phyloP scores from a whole-genome alignment of 495 filamentous ascomycete genomes.

The Chaetomium cochliodes region DNA sequence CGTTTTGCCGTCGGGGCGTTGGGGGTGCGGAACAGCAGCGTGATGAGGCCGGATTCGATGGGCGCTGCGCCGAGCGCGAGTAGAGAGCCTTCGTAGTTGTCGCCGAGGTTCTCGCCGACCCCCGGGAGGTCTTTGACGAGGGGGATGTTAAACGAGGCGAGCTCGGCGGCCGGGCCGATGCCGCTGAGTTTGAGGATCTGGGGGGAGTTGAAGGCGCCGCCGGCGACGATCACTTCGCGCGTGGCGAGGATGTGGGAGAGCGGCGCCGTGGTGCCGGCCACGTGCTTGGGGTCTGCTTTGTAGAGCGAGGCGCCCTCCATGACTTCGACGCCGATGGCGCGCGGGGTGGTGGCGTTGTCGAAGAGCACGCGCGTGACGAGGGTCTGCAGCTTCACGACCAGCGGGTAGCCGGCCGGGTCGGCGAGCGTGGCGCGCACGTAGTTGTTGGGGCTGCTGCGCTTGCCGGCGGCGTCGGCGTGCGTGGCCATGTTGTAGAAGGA shows the following conservation, averaged over 20 bases:
- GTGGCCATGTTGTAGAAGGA: conserved; percentile 48
- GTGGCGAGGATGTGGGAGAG: conserved; percentile 37
- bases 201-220: conserved; percentile 56
- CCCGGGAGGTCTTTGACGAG: conserved; percentile 53
- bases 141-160: conserved; percentile 46
- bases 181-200: conserved; percentile 57
- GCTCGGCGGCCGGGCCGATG: conserved; percentile 43
- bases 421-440: conserved; percentile 47
- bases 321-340: conserved; percentile 48
- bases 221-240: conserved; percentile 57
- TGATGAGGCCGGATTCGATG: conserved; percentile 36
- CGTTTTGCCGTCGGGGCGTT: conserved; percentile 42
- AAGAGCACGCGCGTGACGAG: conserved; percentile 51
- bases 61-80: conserved; percentile 36
- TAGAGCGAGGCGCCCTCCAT: conserved; percentile 44
- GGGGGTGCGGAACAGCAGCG: conserved; percentile 44
- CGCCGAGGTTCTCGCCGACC: conserved; percentile 58
- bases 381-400: conserved; percentile 49
- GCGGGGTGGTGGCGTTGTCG: conserved; percentile 31
- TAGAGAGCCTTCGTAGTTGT: conserved; percentile 53
- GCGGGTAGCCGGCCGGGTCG: conserved; percentile 44
- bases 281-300: conserved; percentile 45
- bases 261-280: conserved; percentile 32
- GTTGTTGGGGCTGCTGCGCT: conserved; percentile 45
- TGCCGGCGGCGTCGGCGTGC: conserved; percentile 42